Base-by-base conservation (phyloP, 2,329 filamentous ascomycete genomes). In the Colletotrichum endophyticum region DNA sequence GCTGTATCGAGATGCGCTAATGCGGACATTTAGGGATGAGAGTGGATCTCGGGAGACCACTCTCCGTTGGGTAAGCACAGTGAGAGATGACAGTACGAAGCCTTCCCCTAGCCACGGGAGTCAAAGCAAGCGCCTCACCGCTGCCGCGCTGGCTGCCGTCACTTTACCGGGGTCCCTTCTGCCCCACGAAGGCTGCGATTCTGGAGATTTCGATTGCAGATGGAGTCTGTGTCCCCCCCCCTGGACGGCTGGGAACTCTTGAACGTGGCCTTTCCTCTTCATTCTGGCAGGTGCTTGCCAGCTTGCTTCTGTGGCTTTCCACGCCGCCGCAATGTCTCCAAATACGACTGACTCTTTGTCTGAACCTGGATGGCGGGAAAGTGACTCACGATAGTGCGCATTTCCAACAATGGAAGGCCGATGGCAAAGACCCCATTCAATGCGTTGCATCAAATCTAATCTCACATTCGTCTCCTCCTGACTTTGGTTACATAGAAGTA, bases 201-300 rank as follows among this genome's bases (percentile, higher is more conserved):
- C 74, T 76, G 70, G 70, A 70, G 70, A 76, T 76, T 76, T 76
- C 74, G 64, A 76, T 76, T 67, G 44, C 70, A 63, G 74, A 34
- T 63, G 53, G 56, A 53, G 44, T 53, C 44, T 25, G 19, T 25
- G n/a, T 12, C 0, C 5, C 16, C 19, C 39, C 36, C 61, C 36
- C 28, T 19, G 56, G 22, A n/a, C 39, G 27, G 27, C 56, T 19
- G 56, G 32, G 22, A 36, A 66, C n/a, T 63, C 39, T 56, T 62
- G 49, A 68, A 75, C 70, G 69, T 75, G 69, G 62, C 73, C 62
- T 73, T 72, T 73, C 56, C 66, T 53, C 34, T 64, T 57, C 44
- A 36, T 69, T 44, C 25, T 30, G 63, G 36, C 57, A 34, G 28
- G 30, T 75, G 63, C 28, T 53, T 53, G 44, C 44, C n/a, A 22